These are phyloP conservation scores for Sphenostylis stenocarpa DNA, from an alignment of 306 rosid genomes.

Conservation along the genomic window DNA sequence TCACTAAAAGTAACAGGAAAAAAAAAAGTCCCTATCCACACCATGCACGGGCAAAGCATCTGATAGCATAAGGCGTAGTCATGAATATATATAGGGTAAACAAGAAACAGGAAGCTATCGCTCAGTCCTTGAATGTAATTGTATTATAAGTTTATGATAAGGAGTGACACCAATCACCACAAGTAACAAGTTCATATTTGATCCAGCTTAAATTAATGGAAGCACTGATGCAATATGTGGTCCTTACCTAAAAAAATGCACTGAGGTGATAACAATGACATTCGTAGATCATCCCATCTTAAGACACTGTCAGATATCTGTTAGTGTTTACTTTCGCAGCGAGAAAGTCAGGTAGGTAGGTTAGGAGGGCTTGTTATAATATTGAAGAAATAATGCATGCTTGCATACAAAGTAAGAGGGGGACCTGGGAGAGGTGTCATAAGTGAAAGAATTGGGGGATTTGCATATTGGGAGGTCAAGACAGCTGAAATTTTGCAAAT, in stretches of 20 bases:
- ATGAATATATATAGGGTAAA: conserved; percentile 2
- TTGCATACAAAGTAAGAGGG: background rate
- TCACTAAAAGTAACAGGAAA: background rate
- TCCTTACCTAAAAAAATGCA: background rate
- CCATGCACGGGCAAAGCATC: conserved; percentile 15
- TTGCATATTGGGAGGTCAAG: background rate
- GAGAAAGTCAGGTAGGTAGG: background rate
- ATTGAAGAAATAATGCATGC: background rate
- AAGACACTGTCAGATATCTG: background rate
- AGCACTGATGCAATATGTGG: background rate
- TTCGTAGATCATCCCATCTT: conserved; percentile 13
- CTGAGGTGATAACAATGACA: background rate
- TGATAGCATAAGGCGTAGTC: conserved; percentile 17
- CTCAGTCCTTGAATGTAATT: background rate
- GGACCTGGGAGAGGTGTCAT: background rate
- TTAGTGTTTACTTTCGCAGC: background rate
- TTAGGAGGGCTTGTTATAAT: background rate
- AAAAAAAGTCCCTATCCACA: conserved; percentile 14
- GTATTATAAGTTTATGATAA: background rate
- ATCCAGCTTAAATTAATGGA: conserved; percentile 6
- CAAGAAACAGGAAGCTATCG: background rate
- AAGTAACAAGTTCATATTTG: conserved; percentile 19
- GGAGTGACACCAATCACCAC: background rate
- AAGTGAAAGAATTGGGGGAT: background rate
- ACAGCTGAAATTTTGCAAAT: background rate